A percentile compares a stretch with the other conserved stretches of the same genome.
These are phyloP conservation scores for Pseudonitzschia multistriata DNA, from an alignment of 108 stramenopile genomes.

Conservation along the genomic window DNA sequence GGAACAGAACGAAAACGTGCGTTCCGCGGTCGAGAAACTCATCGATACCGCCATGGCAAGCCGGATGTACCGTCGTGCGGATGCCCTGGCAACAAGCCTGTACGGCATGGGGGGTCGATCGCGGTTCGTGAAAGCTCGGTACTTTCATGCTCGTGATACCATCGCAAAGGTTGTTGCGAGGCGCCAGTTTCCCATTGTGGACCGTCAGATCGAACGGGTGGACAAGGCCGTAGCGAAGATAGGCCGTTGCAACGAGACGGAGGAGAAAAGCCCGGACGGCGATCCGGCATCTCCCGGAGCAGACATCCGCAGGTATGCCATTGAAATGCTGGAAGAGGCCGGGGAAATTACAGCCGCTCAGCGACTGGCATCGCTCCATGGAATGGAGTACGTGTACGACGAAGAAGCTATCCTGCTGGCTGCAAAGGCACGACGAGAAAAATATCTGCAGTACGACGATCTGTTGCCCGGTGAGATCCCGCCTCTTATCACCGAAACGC, in stretches of 20 bases:
- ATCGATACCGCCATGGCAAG: constrained; percentile 62
- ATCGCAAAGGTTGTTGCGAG: constrained; percentile 61
- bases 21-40: constrained; percentile 43
- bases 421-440: constrained; percentile 37
- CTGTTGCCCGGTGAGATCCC: constrained; percentile 39
- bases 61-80: constrained; percentile 63
- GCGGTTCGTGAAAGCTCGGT: constrained; percentile 66
- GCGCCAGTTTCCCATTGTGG: constrained; percentile 55
- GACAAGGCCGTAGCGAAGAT: constrained; percentile 51
- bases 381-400: constrained; percentile 53
- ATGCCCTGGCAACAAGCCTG: constrained; percentile 57
- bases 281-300: constrained; percentile 15
- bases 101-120: constrained; percentile 55
- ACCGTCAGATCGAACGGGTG: constrained; percentile 65
- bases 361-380: constrained; percentile 55
- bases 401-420: constrained; percentile 46
- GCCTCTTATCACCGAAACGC: constrained; percentile 41
- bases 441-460: constrained; percentile 76
- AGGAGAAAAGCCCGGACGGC: background rate
- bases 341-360: constrained; percentile 46
- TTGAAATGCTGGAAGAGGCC: constrained; percentile 45
- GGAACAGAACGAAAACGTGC: constrained; percentile 17
- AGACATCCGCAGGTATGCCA: constrained; percentile 56
- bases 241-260: constrained; percentile 15
- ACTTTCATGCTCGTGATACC: constrained; percentile 69